Conservation (phyloP, 2,329 filamentous ascomycete genomes). For the Trichoderma brevicompactum region DNA sequence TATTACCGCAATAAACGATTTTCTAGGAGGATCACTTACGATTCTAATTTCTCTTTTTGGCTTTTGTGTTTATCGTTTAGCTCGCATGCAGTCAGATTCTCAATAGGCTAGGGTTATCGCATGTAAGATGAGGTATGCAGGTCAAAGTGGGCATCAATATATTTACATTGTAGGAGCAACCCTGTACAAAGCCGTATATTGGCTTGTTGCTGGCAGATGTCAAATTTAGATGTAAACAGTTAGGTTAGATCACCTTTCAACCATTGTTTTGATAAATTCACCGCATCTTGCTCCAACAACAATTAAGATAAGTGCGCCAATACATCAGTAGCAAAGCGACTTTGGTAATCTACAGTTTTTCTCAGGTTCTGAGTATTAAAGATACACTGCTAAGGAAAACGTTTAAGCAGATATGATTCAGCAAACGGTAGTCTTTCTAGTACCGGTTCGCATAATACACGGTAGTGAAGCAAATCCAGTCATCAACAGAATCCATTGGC, state of each 20-base stretch:
- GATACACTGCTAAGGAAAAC: no score
- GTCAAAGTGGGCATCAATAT: background rate
- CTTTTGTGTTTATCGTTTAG: background rate
- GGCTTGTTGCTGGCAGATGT: background rate
- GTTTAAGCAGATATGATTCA: no score
- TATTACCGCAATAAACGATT: no score
- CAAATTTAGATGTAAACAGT: background rate
- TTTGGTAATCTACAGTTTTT: background rate
- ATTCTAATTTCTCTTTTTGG: background rate
- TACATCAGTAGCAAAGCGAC: background rate
- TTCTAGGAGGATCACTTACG: background rate
- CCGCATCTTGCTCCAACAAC: background rate
- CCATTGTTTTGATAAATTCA: no score
- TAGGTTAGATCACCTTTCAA: background rate
- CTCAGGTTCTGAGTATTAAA: no score
- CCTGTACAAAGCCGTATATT: background rate
- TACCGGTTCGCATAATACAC: no score
- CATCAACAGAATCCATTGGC: background rate
- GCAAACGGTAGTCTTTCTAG: no score
- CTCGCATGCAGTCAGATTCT: background rate
- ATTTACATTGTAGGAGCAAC: background rate
- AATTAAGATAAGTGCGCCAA: background rate
- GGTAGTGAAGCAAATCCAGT: no score
- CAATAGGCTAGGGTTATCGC: background rate
- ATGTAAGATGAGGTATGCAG: background rate